Evolutionary conservation across 768 basidiomycete genomes (phyloP), one percentile per base, ranked within the genome.

Genomic region (Pulveroboletus ravenelii): DNA sequence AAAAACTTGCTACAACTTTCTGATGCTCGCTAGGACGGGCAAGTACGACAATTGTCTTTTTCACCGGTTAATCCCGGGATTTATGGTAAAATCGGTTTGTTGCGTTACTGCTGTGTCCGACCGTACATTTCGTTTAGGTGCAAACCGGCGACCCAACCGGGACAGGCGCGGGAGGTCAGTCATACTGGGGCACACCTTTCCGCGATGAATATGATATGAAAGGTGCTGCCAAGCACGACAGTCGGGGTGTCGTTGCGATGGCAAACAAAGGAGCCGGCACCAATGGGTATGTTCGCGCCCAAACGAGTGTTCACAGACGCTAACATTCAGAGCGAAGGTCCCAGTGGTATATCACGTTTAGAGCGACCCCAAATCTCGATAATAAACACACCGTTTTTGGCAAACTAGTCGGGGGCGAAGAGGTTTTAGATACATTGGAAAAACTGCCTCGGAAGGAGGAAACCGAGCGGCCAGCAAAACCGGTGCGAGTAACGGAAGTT

Each of bases 141-240:
- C 95, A 98, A 79, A 93, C 93, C 2, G 96, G 96, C 30, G 96
- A 99, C 64, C 96, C 96, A 6, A 91, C 91, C 1, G 95, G 96
- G 2, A 98, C 93, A 2, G 96, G 96, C 1, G 75, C 88, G 29
- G 96, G 96, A 9, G 96, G 96, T 6, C 78, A 91, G 59, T 93
- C 90, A 6, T 83, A 83, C 64, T 98, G 96, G 96, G 93, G 91
- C 1, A 92, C 87, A 14, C 89, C 93, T 10, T 99, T 99, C 72
- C 82, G 94, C 50, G 96, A 99, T 62, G 96, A 99, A 68, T 80
- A 89, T 62, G 87, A 90, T 61, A 61, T 89, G 52, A 92, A 91
- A 64, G 87, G 85, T 43, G 93, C 95, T 1, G 89, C 84, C 6
- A 91, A 85, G 66, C 89, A 94, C 58, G 91, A 93, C 53, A 74